Evolutionary conservation across 1,139 yeast genomes (phyloP).

Genomic region (Geotrichum aggregatum): DNA sequence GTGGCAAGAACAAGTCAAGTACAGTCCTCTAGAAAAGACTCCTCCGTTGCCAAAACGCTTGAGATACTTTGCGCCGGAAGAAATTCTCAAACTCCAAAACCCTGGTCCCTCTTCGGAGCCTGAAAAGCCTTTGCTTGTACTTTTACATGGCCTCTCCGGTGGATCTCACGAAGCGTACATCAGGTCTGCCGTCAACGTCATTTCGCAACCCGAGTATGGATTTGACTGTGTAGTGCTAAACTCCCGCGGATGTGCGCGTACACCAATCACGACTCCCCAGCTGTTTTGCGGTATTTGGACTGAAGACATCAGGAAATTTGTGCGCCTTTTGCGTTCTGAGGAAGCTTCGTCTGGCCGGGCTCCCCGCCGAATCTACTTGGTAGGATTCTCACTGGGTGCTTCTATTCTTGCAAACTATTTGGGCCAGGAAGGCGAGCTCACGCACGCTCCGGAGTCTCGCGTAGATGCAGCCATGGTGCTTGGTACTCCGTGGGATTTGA

Average conservation of each 20-base stretch:
- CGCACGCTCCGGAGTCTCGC: slow-evolving; percentile 34
- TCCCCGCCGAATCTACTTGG: slow-evolving; percentile 61
- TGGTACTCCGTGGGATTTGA: slow-evolving; percentile 84
- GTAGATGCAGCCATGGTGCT: slow-evolving; percentile 64
- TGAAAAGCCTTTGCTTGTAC: slow-evolving; percentile 60
- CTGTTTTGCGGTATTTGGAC: slow-evolving; percentile 74
- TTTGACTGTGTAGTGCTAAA: slow-evolving; percentile 74
- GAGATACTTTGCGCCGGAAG: slow-evolving; percentile 58
- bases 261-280: slow-evolving; percentile 69
- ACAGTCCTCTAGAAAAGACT: slow-evolving; percentile 60
- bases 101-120: slow-evolving; percentile 34
- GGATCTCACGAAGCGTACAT: slow-evolving; percentile 89
- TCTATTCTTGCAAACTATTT: slow-evolving; percentile 71
- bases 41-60: slow-evolving; percentile 79
- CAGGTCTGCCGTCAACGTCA: slow-evolving; percentile 47
- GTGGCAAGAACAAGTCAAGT: slow-evolving; percentile 49
- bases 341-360: slow-evolving; percentile 48
- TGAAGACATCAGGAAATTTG: slow-evolving; percentile 62
- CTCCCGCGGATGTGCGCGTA: slow-evolving; percentile 82
- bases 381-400: slow-evolving; percentile 89
- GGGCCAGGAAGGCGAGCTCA: slow-evolving; percentile 59
- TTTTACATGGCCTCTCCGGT: slow-evolving; percentile 84
- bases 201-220: slow-evolving; percentile 26
- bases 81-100: slow-evolving; percentile 38
- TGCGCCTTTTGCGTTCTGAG: slow-evolving; percentile 48